Percentiles rank a stretch among this genome's conserved stretches.
phyloP scores from a whole-genome alignment of 2,329 filamentous ascomycete species.

The Metarhizium rileyi region DNA sequence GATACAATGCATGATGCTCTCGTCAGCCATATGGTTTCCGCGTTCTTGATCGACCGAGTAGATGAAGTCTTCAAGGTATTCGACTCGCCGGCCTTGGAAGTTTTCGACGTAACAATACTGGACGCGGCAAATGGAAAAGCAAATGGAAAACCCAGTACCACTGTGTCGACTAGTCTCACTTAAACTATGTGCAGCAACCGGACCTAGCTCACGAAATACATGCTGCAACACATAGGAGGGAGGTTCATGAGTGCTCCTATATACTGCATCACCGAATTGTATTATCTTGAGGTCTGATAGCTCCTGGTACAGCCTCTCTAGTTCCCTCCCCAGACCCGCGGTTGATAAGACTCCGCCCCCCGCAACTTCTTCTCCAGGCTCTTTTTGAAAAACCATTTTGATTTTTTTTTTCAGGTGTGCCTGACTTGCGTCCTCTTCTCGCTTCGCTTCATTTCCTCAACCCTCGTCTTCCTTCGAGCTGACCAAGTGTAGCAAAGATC shows the following conservation, averaged over 20 bases:
- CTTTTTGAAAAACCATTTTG: background rate
- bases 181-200: too few species aligned
- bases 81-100: too few species aligned
- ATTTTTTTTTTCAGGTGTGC: slow-evolving; percentile 2
- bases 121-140: too few species aligned
- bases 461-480: background rate
- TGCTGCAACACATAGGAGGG: background rate
- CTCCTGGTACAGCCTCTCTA: slow-evolving; percentile 18
- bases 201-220: too few species aligned
- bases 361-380: slow-evolving; percentile 12
- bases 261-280: slow-evolving; percentile 23
- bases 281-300: slow-evolving; percentile 26
- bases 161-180: too few species aligned
- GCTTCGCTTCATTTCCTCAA: background rate
- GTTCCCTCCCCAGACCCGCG: background rate
- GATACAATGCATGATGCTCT: too few species aligned
- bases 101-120: too few species aligned
- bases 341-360: slow-evolving; percentile 3
- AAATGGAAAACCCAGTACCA: too few species aligned
- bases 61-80: too few species aligned
- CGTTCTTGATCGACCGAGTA: too few species aligned
- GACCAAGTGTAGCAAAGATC: slow-evolving; percentile 1
- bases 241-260: background rate
- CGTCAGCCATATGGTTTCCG: too few species aligned
- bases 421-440: background rate